phyloP scores from a whole-genome alignment of 108 stramenopile species.

The Chaetoceros muelleri region DNA sequence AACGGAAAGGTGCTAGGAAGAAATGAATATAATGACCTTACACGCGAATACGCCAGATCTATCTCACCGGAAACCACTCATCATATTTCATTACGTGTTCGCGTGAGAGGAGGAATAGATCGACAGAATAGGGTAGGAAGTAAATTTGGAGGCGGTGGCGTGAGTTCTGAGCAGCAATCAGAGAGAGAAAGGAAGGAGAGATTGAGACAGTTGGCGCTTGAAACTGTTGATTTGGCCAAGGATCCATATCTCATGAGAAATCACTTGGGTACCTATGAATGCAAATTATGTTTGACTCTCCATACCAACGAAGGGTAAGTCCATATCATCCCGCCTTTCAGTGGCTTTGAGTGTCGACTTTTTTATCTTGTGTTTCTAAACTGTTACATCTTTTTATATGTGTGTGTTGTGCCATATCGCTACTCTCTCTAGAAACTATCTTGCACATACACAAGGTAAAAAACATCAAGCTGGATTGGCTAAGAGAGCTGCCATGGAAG shows the following conservation, averaged over 20 bases:
- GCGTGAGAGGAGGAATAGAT: slow-evolving; percentile 62
- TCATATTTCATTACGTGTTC: slow-evolving; percentile 3
- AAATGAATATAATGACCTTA: slow-evolving; percentile 1
- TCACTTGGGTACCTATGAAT: slow-evolving; percentile 98
- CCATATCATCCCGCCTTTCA: no score
- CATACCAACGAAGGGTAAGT: slow-evolving; percentile 91
- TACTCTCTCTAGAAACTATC: slow-evolving; percentile 81
- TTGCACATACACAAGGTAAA: slow-evolving; percentile 99
- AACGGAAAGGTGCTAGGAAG: slow-evolving; percentile 8
- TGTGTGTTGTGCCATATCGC: no score
- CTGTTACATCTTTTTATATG: no score
- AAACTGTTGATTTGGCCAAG: slow-evolving; percentile 97
- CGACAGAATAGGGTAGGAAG: slow-evolving; percentile 95
- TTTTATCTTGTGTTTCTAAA: no score
- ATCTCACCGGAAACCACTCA: background rate
- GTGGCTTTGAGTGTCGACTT: no score
- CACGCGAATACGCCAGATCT: background rate
- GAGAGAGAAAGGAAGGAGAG: slow-evolving; percentile 97
- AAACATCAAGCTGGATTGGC: slow-evolving; percentile 96
- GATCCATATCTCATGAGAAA: slow-evolving; percentile 99
- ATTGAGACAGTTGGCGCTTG: slow-evolving; percentile 89
- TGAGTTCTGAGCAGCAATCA: slow-evolving; percentile 74
- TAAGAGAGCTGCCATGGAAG: slow-evolving; percentile 78
- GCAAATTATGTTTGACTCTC: slow-evolving; percentile 96
- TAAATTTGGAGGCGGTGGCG: slow-evolving; percentile 97